Conservation (phyloP, 108 stramenopile species). For the Aurantiochytrium sp. region DNA sequence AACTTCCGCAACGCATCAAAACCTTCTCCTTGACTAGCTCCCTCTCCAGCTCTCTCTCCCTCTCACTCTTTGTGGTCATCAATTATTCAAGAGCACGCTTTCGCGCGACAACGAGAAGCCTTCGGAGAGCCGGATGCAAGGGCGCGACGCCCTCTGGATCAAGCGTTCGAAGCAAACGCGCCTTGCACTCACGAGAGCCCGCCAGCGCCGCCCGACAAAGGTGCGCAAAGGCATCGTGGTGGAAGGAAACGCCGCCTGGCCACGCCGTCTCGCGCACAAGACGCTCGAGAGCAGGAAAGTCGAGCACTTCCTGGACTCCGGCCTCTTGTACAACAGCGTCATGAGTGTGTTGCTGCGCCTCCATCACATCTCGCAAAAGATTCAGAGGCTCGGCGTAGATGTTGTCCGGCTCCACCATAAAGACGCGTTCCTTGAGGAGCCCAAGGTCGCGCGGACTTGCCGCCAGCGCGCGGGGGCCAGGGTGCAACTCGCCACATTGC, state of each 20-base stretch:
- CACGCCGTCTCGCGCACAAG: background rate
- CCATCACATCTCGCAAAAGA: background rate
- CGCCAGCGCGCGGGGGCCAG: background rate
- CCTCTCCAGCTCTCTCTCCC: too few relatives aligned
- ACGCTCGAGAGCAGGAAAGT: background rate
- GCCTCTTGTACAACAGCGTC: background rate
- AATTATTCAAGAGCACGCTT: too few relatives aligned
- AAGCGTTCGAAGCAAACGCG: background rate
- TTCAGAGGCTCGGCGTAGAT: background rate
- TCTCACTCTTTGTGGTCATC: too few relatives aligned
- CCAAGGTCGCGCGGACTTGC: background rate
- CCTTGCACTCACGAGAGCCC: background rate
- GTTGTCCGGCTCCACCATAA: slow-evolving; percentile 11
- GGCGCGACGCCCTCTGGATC: background rate
- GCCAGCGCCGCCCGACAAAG: background rate
- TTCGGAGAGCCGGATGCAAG: background rate
- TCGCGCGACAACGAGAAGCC: too few relatives aligned
- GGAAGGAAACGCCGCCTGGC: background rate
- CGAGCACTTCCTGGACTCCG: background rate
- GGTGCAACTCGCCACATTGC: background rate
- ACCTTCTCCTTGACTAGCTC: too few relatives aligned
- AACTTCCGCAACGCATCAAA: too few relatives aligned
- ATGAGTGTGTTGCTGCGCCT: background rate
- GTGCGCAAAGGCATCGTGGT: background rate
- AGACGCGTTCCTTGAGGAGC: background rate